phyloP scores from a whole-genome alignment of 768 basidiomycete genomes.

The Tulasnella sp. region DNA sequence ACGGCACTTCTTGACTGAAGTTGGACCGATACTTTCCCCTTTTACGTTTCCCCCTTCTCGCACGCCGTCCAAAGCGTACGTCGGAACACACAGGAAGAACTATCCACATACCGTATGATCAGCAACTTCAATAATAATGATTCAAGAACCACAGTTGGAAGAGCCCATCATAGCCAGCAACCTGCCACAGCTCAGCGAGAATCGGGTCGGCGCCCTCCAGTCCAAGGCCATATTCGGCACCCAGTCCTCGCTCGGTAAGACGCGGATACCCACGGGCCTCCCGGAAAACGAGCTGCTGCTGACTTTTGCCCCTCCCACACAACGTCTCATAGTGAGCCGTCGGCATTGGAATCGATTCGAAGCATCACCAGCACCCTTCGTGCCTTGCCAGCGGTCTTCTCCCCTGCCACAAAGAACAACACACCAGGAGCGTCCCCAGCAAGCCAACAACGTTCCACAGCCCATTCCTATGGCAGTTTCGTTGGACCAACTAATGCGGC shows the following conservation, averaged over 20 bases:
- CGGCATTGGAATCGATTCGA: slow-evolving; percentile 32
- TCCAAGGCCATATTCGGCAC: slow-evolving; percentile 22
- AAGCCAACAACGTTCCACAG: slow-evolving; percentile 49
- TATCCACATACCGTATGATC: slow-evolving; percentile 11
- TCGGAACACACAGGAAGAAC: neutral
- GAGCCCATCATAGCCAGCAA: neutral
- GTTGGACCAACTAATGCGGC: slow-evolving; percentile 42
- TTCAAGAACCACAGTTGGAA: slow-evolving; percentile 23
- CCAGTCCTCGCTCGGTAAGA: slow-evolving; percentile 28
- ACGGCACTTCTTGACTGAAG: neutral
- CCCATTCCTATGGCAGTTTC: slow-evolving; percentile 54
- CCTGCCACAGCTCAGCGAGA: neutral
- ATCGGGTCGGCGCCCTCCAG: neutral
- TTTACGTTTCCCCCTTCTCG: neutral
- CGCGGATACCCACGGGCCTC: neutral
- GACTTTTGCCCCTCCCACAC: neutral
- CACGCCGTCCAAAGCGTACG: slow-evolving; percentile 2
- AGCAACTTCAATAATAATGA: slow-evolving; percentile 24
- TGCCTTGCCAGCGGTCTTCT: slow-evolving; percentile 31
- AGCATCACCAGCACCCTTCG: slow-evolving; percentile 29
- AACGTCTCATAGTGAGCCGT: slow-evolving; percentile 8
- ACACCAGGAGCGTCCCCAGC: slow-evolving; percentile 22
- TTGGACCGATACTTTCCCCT: neutral
- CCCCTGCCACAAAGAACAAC: slow-evolving; percentile 24
- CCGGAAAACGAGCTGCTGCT: neutral